Conservation (phyloP, 305 asterid species). For the Petunia hybrid region DNA sequence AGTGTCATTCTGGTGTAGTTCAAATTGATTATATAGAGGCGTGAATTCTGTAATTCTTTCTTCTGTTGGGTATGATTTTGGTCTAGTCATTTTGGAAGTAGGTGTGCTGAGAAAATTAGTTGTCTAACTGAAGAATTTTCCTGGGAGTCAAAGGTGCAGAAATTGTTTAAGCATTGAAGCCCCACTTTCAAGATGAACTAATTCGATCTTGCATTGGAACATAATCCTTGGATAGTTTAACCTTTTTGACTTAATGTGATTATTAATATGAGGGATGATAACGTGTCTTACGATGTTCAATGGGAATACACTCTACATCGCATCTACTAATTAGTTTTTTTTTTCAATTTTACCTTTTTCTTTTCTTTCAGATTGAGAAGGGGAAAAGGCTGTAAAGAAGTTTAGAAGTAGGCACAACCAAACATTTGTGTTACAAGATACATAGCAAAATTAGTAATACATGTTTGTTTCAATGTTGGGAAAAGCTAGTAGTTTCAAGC, state of each 20-base stretch:
- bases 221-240: not conserved
- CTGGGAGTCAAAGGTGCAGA: not conserved
- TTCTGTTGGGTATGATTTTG: conserved; percentile 26
- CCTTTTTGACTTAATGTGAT: not conserved
- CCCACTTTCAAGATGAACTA: conserved; percentile 4
- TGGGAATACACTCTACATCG: not conserved
- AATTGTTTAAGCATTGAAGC: conserved; percentile 12
- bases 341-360: not conserved
- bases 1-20: conserved; percentile 12
- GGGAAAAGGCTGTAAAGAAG: not conserved
- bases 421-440: conserved; percentile 9
- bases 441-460: not conserved
- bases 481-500: not conserved
- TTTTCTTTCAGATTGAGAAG: not conserved
- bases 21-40: not conserved
- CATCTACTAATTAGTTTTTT: not conserved
- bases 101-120: not conserved
- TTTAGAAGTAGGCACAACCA: not conserved
- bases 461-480: conserved; percentile 9
- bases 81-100: not conserved
- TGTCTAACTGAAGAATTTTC: not conserved
- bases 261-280: not conserved
- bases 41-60: not conserved
- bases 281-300: conserved; percentile 6
- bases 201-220: conserved; percentile 6